Evolutionary conservation across 2,329 filamentous ascomycete genomes (phyloP), one percentile per base, ranked within the genome.

Genomic region (Colletotrichum eremochloae): DNA sequence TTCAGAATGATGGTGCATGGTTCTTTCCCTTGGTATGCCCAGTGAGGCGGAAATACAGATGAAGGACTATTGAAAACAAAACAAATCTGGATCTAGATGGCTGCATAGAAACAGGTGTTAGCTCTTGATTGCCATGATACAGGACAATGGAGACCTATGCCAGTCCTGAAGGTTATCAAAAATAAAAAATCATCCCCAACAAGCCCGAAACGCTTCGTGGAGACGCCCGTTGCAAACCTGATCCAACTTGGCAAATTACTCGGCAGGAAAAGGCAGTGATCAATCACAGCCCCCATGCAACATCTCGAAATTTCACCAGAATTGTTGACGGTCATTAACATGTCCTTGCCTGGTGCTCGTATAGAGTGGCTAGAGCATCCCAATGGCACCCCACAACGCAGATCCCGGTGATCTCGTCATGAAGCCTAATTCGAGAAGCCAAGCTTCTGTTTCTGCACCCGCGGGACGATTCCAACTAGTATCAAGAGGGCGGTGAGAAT

Each of bases 371-470:
- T 40, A 1, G 12, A 20, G n/a, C 7, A 12, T 48, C n/a, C 15
- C 20, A n/a, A 52, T 38, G 36, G 20, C 11, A n/a, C 53, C 46
- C 46, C 33, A 50, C 36, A 53, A 24, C 18, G 33, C 62, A 36
- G 29, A 31, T 33, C 36, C 29, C 50, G 36, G 18, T 11, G 52
- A 18, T 42, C 29, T 24, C 15, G 3, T 42, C 50, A 42, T n/a
- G 7, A 55, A 7, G 33, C 15, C 31, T 64, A 64, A 33, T 48
- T 56, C 38, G 60, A 42, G 6, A 83, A 77, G 0, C 94, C 94
- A 70, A 98, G 85, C 86, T 98, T 98, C 74, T 90, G 88, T 84
- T 92, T 90, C 85, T 94, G 93, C 74, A 98, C 90, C 74, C 96
- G 89, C 9, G 95, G 92, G 71, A 93, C 86, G 20, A 97, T 83